Percentiles rank a stretch among this genome's conserved stretches.
phyloP scores from a whole-genome alignment of 164 flowering plant species.

The Magnolia officinalis region DNA sequence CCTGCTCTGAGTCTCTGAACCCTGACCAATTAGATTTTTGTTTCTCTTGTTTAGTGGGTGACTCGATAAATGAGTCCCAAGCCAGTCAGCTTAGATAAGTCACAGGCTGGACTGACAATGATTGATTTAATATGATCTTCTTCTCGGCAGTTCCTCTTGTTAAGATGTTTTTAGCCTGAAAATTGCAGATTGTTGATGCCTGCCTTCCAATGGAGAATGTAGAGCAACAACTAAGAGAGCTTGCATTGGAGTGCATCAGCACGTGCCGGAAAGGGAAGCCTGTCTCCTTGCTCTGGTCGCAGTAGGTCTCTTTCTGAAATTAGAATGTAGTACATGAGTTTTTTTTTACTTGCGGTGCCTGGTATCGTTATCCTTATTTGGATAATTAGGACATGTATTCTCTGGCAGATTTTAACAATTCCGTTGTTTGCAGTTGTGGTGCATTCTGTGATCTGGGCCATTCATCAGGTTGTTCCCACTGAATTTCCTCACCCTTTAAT shows the following conservation, averaged over 20 bases:
- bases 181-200: conserved; percentile 67
- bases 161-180: background rate
- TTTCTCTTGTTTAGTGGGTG: background rate
- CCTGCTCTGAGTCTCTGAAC: background rate
- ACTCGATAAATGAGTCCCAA: background rate
- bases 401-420: too few species aligned
- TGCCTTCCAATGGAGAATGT: conserved; percentile 59
- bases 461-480: too few species aligned
- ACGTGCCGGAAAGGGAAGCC: conserved; percentile 56
- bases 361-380: too few species aligned
- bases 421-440: too few species aligned
- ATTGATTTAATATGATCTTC: background rate
- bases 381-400: too few species aligned
- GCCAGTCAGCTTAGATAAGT: background rate
- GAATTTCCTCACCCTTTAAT: too few species aligned
- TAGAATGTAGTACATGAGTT: background rate
- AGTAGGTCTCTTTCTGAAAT: background rate
- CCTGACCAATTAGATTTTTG: background rate
- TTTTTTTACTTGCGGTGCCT: background rate
- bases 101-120: background rate
- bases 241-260: conserved; percentile 40
- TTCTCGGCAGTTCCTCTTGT: background rate
- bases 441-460: too few species aligned
- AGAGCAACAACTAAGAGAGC: conserved; percentile 53
- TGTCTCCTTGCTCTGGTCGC: conserved; percentile 54